Evolutionary conservation across 495 filamentous ascomycete genomes (phyloP).

Genomic region (Penicillium coprophilum): DNA sequence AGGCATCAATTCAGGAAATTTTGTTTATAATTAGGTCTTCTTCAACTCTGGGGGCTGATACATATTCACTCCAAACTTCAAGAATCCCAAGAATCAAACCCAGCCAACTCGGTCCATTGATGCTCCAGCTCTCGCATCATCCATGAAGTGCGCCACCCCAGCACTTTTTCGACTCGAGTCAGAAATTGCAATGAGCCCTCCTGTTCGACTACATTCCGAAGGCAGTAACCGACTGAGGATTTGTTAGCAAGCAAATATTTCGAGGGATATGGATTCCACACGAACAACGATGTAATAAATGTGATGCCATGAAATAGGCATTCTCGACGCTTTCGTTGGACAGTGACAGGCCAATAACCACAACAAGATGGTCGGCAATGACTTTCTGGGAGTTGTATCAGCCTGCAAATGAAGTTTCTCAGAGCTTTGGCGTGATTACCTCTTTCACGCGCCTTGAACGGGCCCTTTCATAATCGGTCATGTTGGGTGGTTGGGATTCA

Average conservation of each 20-base stretch:
- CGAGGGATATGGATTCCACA: not conserved
- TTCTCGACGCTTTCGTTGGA: constrained; percentile 45
- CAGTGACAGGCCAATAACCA: constrained; percentile 36
- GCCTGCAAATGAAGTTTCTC: not conserved
- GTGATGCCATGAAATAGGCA: constrained; percentile 42
- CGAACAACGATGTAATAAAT: constrained; percentile 41
- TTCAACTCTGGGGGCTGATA: not conserved
- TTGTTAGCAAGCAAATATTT: constrained; percentile 2
- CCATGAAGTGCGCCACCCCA: constrained; percentile 41
- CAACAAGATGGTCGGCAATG: constrained; percentile 33
- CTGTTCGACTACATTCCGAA: constrained; percentile 33
- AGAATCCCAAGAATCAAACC: constrained; percentile 9
- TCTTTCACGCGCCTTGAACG: constrained; percentile 31
- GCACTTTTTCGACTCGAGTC: constrained; percentile 25
- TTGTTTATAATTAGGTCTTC: not conserved
- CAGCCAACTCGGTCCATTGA: constrained; percentile 35
- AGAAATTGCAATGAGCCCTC: constrained; percentile 36
- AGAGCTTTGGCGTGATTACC: constrained; percentile 18
- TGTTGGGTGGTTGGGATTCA: constrained; percentile 21
- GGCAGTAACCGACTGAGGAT: constrained; percentile 34
- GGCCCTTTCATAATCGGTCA: constrained; percentile 34
- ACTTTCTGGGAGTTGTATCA: constrained; percentile 19
- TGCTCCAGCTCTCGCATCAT: constrained; percentile 30
- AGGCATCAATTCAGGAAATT: not conserved
- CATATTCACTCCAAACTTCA: not conserved